Evolutionary conservation across 2,329 filamentous ascomycete genomes (phyloP), one percentile per base, ranked within the genome.

Genomic region (Ophiosphaerella korrae): DNA sequence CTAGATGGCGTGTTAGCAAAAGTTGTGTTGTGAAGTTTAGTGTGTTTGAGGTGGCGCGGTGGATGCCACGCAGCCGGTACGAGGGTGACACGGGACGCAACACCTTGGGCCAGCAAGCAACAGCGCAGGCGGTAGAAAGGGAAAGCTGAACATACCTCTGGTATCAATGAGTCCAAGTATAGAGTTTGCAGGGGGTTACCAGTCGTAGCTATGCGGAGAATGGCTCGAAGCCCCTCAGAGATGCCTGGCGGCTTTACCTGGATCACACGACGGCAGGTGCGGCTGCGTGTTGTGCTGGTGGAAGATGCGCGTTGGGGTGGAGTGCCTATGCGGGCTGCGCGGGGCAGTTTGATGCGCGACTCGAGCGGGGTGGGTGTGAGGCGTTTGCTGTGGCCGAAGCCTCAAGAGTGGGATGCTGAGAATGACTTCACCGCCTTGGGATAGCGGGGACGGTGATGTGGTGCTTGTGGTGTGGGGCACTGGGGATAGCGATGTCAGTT

Each of bases 211-310:
- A 63, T 58, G 58, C 53, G 63, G 60, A 67, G 62, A 62, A 70
- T 71, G 71, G 72, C 71, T 72, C 70, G 53, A 71, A 72, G 72
- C 70, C 72, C 72, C 68, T 72, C 69, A 70, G 64, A 70, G 64
- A 63, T 62, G 62, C 67, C 65, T 63, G 62, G 57, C 64, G 64
- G 69, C 63, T 64, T 54, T 58, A 58, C 37, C 59, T 63, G 61
- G 66, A 67, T 62, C 63, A 69, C 67, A 67, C 66, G 70, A 72
- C 67, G 64, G 50, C 54, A 45, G 50, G 56, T 60, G 60, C 61
- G 50, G 52, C 53, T 64, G 55, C 58, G 52, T 52, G 50, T 50
- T 50, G 62, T 48, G 48, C 43, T 49, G 45, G 62, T 71, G 64
- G 70, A 70, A 68, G 58, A 59, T 56, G 56, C 55, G 58, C 31